phyloP scores from a whole-genome alignment of 2,329 filamentous ascomycete species.

The Xylariaceae sp. region DNA sequence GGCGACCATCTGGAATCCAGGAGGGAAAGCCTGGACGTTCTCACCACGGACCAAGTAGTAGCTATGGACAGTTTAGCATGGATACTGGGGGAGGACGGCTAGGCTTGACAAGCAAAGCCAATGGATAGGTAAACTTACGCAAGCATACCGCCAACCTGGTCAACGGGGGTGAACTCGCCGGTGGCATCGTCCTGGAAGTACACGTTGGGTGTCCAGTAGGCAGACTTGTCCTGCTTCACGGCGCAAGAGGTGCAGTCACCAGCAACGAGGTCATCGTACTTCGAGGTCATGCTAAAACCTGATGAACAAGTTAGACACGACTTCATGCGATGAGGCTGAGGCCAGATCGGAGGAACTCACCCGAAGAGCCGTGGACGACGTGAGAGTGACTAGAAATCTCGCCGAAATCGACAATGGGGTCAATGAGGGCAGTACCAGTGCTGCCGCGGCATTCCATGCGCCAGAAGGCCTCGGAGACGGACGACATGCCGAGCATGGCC shows the following conservation, averaged over 20 bases:
- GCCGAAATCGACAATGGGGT: constrained; percentile 67
- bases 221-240: constrained; percentile 76
- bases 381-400: constrained; percentile 62
- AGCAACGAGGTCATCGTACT: constrained; percentile 50
- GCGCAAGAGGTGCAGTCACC: constrained; percentile 75
- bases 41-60: constrained; percentile 73
- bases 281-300: constrained; percentile 62
- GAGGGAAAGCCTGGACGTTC: constrained; percentile 68
- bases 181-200: constrained; percentile 67
- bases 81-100: neutral
- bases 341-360: constrained; percentile 44
- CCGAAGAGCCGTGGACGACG: constrained; percentile 67
- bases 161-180: constrained; percentile 62
- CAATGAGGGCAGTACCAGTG: constrained; percentile 65
- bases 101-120: neutral
- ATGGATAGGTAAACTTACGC: constrained; percentile 54
- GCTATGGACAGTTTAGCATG: constrained; percentile 32
- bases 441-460: constrained; percentile 77
- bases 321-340: neutral
- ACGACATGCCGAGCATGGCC: constrained; percentile 31
- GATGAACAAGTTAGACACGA: neutral
- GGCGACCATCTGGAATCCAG: constrained; percentile 75
- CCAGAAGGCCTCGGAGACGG: constrained; percentile 67
- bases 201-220: constrained; percentile 76
- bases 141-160: constrained; percentile 76